These are phyloP conservation scores for Sarcodon aspratus DNA, from an alignment of 768 basidiomycete species.

Conservation along the genomic window DNA sequence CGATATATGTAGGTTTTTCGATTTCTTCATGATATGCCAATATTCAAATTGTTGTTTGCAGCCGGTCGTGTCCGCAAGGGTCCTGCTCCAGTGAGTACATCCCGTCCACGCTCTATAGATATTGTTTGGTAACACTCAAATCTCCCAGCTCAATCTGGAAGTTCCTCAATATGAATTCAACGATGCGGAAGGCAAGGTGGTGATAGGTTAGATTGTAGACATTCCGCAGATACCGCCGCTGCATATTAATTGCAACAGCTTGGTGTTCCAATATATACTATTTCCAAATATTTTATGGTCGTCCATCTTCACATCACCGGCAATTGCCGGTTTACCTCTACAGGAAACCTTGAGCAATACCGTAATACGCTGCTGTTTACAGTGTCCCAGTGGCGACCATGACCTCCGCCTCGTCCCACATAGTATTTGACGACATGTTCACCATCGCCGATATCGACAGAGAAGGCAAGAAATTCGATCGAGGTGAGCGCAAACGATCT, in stretches of 20 bases:
- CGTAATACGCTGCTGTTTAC: no score
- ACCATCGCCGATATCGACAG: constrained; percentile 74
- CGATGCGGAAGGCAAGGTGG: constrained; percentile 76
- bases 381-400: constrained; percentile 1
- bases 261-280: no score
- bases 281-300: no score
- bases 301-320: no score
- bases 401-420: constrained; percentile 39
- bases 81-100: constrained; percentile 75
- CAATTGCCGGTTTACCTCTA: no score
- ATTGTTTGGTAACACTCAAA: constrained; percentile 4
- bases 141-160: constrained; percentile 78
- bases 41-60: constrained; percentile 16
- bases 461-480: constrained; percentile 95
- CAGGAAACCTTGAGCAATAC: no score
- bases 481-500: constrained; percentile 46
- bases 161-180: constrained; percentile 83
- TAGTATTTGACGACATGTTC: constrained; percentile 93
- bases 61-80: constrained; percentile 94
- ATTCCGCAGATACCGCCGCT: no score
- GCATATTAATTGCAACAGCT: no score
- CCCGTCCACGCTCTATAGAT: background rate
- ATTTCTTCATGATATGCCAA: constrained; percentile 2
- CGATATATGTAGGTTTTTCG: constrained; percentile 71
- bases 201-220: constrained; percentile 51